These are phyloP conservation scores for Cyclostephanos invisitatus DNA, from an alignment of 108 stramenopile genomes.

Conservation along the genomic window DNA sequence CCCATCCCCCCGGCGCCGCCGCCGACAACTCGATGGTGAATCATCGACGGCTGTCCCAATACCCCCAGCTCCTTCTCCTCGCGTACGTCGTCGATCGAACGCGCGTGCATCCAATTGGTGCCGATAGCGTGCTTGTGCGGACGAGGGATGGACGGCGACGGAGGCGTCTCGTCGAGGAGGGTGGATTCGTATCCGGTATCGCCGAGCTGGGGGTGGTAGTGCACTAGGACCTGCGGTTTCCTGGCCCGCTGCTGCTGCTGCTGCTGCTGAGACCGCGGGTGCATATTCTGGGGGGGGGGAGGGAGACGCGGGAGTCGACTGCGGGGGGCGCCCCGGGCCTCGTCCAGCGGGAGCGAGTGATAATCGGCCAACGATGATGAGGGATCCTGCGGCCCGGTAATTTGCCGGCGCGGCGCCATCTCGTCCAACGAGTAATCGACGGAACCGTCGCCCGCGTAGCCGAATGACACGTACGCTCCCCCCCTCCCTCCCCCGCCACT, in stretches of 20 bases:
- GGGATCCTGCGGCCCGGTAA: not conserved
- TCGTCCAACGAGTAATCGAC: not conserved
- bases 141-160: not conserved
- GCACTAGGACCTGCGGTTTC: constrained; percentile 42
- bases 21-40: too few relatives aligned
- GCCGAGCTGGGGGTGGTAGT: constrained; percentile 53
- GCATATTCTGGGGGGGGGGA: not conserved
- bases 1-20: not conserved
- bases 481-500: not conserved
- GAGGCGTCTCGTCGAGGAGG: constrained; percentile 9
- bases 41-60: too few relatives aligned
- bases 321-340: not conserved
- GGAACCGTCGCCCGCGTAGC: not conserved
- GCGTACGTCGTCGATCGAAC: constrained; percentile 42
- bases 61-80: constrained; percentile 6
- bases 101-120: constrained; percentile 37
- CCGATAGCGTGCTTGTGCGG: not conserved
- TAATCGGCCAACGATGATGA: not conserved
- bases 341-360: not conserved
- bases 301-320: not conserved
- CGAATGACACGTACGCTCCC: not conserved
- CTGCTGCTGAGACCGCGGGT: too few relatives aligned
- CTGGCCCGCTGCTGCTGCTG: not conserved
- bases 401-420: too few relatives aligned
- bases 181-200: constrained; percentile 53